These are phyloP conservation scores for Wickerhamomyces ciferrii DNA, from an alignment of 805 yeast species.

Conservation along the genomic window DNA sequence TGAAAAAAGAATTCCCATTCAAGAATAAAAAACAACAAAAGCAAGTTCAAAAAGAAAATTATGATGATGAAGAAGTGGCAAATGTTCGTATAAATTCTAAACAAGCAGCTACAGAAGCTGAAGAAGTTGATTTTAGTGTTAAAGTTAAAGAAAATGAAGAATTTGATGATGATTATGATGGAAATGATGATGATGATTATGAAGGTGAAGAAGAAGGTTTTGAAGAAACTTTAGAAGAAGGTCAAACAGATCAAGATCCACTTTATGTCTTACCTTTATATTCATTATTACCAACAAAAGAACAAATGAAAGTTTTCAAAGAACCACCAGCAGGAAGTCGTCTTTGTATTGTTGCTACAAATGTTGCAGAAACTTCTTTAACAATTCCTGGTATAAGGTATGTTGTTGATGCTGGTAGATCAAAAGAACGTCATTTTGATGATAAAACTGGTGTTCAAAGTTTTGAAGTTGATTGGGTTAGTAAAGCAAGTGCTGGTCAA, in stretches of 20 bases:
- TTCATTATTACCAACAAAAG: slow-evolving; percentile 88
- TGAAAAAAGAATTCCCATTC: slow-evolving; percentile 66
- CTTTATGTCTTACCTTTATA: slow-evolving; percentile 88
- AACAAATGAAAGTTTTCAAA: slow-evolving; percentile 90
- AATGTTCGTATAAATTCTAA: slow-evolving; percentile 49
- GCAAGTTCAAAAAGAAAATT: slow-evolving; percentile 5
- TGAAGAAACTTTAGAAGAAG: slow-evolving; percentile 67
- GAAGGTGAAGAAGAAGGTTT: slow-evolving; percentile 52
- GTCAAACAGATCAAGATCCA: slow-evolving; percentile 71
- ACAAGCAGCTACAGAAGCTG: slow-evolving; percentile 74
- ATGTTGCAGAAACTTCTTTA: slow-evolving; percentile 95
- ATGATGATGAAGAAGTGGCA: slow-evolving; percentile 25
- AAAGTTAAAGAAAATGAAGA: slow-evolving; percentile 12
- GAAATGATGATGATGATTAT: slow-evolving; percentile 31
- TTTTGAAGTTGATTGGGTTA: slow-evolving; percentile 85
- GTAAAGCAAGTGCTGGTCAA: slow-evolving; percentile 94
- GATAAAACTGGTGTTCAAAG: slow-evolving; percentile 88
- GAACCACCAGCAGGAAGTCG: slow-evolving; percentile 82
- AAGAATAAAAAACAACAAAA: slow-evolving; percentile 19
- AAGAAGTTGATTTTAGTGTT: slow-evolving; percentile 76
- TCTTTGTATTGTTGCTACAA: slow-evolving; percentile 90
- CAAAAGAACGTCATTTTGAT: slow-evolving; percentile 81
- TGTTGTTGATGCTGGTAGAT: slow-evolving; percentile 92
- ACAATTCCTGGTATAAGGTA: slow-evolving; percentile 95
- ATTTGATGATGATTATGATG: slow-evolving; percentile 25